Conservation (phyloP, 192 early-diverging fungal genomes). For the Backusella tuberculispora region DNA sequence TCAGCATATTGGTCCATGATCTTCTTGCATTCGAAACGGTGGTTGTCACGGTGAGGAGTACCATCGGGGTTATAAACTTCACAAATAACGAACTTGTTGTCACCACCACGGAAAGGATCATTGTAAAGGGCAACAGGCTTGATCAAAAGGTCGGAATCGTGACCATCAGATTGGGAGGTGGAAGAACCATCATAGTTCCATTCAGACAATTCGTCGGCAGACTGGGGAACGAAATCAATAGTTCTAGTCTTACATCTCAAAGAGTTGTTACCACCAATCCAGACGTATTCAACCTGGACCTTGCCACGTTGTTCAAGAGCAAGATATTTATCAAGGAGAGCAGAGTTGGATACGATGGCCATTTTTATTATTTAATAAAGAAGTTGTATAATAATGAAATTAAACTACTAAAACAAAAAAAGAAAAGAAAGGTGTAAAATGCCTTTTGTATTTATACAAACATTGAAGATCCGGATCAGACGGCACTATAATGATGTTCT, state of each 20-base stretch:
- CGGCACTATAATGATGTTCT: constrained; percentile 2
- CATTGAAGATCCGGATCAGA: constrained; percentile 14
- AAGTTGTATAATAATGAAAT: constrained; percentile 12
- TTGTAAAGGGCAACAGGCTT: constrained; percentile 50
- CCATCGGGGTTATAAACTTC: constrained; percentile 60
- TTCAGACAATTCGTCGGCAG: constrained; percentile 45
- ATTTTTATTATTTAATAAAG: constrained; percentile 13
- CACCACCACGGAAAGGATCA: constrained; percentile 59
- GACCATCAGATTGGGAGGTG: constrained; percentile 54
- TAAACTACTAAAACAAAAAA: constrained; percentile 11
- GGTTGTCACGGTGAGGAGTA: constrained; percentile 56
- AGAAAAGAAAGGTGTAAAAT: constrained; percentile 2
- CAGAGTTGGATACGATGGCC: constrained; percentile 38
- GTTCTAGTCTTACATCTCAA: constrained; percentile 58
- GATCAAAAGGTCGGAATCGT: constrained; percentile 59
- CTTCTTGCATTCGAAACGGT: constrained; percentile 47
- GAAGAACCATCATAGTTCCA: constrained; percentile 64
- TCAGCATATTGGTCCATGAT: constrained; percentile 47
- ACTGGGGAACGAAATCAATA: constrained; percentile 33
- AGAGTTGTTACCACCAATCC: constrained; percentile 53
- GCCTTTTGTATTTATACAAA: constrained; percentile 17
- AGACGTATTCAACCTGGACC: constrained; percentile 57
- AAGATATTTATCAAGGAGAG: constrained; percentile 56
- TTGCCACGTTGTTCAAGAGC: constrained; percentile 53
- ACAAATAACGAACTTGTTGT: constrained; percentile 57